A percentile compares a stretch with the other conserved stretches of the same genome.
These are phyloP conservation scores for Sclerotinia borealis DNA, from an alignment of 2,329 filamentous ascomycete species.

Conservation along the genomic window DNA sequence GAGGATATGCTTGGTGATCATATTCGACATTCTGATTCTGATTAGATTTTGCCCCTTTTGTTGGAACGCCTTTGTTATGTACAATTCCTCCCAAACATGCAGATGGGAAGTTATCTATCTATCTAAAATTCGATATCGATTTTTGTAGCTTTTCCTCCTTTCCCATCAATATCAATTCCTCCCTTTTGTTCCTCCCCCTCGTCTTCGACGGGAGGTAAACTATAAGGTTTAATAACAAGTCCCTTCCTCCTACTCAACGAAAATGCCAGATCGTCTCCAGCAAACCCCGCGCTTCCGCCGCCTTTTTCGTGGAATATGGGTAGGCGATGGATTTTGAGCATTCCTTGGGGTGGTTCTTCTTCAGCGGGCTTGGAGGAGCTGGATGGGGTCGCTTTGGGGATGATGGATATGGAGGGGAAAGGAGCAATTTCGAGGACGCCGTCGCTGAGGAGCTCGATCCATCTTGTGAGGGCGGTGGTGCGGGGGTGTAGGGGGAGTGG, in stretches of 20 bases:
- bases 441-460: constrained; percentile 80
- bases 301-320: constrained; percentile 86
- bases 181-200: constrained; percentile 33
- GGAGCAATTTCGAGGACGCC: constrained; percentile 80
- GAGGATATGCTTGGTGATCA: constrained; percentile 32
- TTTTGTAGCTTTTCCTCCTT: constrained; percentile 29
- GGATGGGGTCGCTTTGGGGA: constrained; percentile 40
- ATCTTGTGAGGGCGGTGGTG: constrained; percentile 67
- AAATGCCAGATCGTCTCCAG: constrained; percentile 84
- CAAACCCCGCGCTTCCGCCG: constrained; percentile 63
- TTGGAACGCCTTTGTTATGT: constrained; percentile 9
- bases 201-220: constrained; percentile 78
- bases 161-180: constrained; percentile 26
- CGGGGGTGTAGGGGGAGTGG: constrained; percentile 77
- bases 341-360: constrained; percentile 77
- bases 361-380: constrained; percentile 47
- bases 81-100: background rate
- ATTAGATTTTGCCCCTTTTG: background rate
- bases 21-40: constrained; percentile 15
- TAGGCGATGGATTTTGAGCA: constrained; percentile 75
- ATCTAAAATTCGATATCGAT: constrained; percentile 32
- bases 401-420: constrained; percentile 50
- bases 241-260: constrained; percentile 74
- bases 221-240: constrained; percentile 82
- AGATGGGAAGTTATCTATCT: too few species aligned